A percentile compares a stretch with the other conserved stretches of the same genome.
Conservation (phyloP, 1,284 basidiomycete species). For the Apiotrichum laibachii region DNA sequence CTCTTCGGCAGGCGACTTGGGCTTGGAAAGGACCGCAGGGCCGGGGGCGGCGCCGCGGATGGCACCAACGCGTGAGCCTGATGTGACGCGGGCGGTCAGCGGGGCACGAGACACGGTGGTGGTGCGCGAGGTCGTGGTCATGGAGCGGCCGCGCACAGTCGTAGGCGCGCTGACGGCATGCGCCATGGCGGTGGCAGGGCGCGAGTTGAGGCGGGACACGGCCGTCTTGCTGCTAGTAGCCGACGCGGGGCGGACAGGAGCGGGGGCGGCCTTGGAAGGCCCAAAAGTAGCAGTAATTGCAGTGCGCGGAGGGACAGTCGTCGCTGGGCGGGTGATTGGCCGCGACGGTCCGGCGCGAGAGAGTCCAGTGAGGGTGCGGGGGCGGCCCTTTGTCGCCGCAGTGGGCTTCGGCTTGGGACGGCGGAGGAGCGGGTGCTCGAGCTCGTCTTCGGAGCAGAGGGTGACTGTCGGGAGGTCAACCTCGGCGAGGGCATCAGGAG, state of each 20-base stretch:
- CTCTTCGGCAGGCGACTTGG: neutral
- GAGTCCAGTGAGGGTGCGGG: neutral
- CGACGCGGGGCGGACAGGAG: neutral
- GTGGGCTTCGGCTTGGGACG: conserved; percentile 1
- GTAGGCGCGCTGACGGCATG: neutral
- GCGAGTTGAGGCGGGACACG: neutral
- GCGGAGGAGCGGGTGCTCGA: conserved; percentile 16
- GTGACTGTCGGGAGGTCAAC: conserved; percentile 2
- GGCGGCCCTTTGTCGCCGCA: neutral
- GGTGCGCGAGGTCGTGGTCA: neutral
- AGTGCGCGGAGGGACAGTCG: neutral
- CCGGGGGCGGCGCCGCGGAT: neutral
- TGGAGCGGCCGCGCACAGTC: neutral
- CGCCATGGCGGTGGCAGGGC: neutral
- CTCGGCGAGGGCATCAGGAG: conserved; percentile 1
- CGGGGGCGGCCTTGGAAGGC: neutral
- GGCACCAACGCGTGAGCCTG: neutral
- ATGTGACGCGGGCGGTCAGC: neutral
- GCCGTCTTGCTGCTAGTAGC: neutral
- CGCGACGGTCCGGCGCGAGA: neutral
- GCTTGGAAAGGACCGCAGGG: neutral
- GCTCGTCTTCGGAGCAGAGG: conserved; percentile 12
- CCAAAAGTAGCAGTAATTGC: neutral
- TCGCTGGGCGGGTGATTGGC: neutral
- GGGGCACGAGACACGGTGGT: neutral